A percentile compares a stretch with the other conserved stretches of the same genome.
Conservation (phyloP, 2,329 filamentous ascomycete species). For the Parastagonospora avenae region DNA sequence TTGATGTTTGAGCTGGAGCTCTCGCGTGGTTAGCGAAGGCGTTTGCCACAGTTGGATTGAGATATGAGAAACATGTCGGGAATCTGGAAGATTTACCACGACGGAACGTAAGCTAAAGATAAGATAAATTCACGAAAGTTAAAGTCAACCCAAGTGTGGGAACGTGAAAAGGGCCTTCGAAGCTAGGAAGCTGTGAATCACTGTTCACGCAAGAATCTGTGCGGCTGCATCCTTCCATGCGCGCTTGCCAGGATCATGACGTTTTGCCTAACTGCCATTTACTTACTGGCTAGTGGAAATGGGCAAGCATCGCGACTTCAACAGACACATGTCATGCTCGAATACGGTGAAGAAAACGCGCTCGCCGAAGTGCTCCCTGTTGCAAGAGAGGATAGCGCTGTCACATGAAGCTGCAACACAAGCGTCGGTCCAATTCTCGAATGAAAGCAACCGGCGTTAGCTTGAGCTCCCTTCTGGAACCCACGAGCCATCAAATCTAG, state of each 20-base stretch:
- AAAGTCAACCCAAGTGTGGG: conserved; percentile 10
- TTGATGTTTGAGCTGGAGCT: conserved; percentile 69
- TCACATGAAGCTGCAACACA: too few relatives aligned
- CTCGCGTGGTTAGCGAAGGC: conserved; percentile 29
- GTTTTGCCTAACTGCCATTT: too few relatives aligned
- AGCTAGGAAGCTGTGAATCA: not conserved
- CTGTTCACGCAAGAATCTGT: not conserved
- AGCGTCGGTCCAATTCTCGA: too few relatives aligned
- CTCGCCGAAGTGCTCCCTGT: too few relatives aligned
- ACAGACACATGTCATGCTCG: too few relatives aligned
- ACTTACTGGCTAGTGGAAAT: too few relatives aligned
- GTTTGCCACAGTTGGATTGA: conserved; percentile 24
- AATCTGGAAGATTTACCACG: conserved; percentile 33
- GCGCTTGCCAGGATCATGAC: too few relatives aligned
- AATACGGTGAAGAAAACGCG: too few relatives aligned
- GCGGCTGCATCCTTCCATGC: not conserved
- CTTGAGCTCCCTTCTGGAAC: too few relatives aligned
- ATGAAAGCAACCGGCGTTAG: too few relatives aligned
- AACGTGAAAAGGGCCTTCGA: not conserved
- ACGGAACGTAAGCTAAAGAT: conserved; percentile 33
- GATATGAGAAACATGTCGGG: conserved; percentile 30
- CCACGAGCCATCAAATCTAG: not conserved
- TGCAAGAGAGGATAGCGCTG: too few relatives aligned
- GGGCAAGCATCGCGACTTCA: too few relatives aligned
- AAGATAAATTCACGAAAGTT: conserved; percentile 29